Base-by-base conservation (phyloP, 805 yeast species). In the Zygoascus biomembranicola region DNA sequence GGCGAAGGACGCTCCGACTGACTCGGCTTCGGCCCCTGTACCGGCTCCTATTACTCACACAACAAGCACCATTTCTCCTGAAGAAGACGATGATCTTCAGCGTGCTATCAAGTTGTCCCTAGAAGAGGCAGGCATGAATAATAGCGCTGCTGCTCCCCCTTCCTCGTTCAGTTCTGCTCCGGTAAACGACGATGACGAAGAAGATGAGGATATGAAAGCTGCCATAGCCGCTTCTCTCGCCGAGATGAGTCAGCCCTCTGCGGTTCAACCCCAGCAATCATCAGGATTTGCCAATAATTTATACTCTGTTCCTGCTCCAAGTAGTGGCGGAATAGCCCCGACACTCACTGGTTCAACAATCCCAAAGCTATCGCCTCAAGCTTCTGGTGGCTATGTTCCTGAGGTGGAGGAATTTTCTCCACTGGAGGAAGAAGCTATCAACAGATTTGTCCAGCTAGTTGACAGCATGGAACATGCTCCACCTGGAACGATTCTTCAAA, bases 151-250 rank as follows among this genome's bases (percentile, higher is more conserved):
- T 23, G 46, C 41, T 8, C 31, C 20, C 61, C 54, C 70, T 11
- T 63, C 73, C 11, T 66, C 70, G 1, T 65, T 61, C 5, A 49
- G 60, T 5, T 32, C 39, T 28, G 26, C 37, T 16, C 49, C 41
- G 41, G 14, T 6, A 19, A 43, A 37, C 16, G 64, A 57, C 1
- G 72, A 67, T 14, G 87, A 80, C 1, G 89, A 85, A 18, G 87
- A 84, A 16, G 96, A 90, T 63, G 92, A 85, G 41, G 96, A 89
- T 39, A 79, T 55, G 82, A 87, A 82, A 66, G 95, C 94, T 0
- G 99, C 98, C 0, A 92, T 94, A 54, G 96, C 86, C 14, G 96
- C 96, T 0, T 88, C 96, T 67, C 74, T 94, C 57, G 77, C 76
- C 51, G 97, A 90, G 55, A 75, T 85, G 65, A 79, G 63, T 32